phyloP scores from a whole-genome alignment of 129 eudicot genomes.

The Flaveria robusta region DNA sequence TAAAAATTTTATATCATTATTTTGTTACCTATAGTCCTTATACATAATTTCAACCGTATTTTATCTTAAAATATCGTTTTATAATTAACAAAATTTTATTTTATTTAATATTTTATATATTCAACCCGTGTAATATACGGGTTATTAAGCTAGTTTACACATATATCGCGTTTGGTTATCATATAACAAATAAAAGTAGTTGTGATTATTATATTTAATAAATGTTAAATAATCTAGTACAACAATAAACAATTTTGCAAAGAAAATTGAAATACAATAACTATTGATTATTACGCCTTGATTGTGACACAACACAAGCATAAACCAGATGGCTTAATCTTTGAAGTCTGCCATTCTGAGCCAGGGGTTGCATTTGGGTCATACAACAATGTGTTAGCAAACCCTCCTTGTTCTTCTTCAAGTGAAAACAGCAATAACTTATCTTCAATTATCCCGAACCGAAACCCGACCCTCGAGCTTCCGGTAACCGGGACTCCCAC shows the following conservation, averaged over 20 bases:
- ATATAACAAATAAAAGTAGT: too few relatives aligned
- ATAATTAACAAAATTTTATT: too few relatives aligned
- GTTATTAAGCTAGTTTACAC: too few relatives aligned
- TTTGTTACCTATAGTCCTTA: too few relatives aligned
- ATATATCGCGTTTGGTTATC: too few relatives aligned
- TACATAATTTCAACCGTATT: too few relatives aligned
- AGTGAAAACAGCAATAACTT: constrained; percentile 66
- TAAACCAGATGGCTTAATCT: constrained; percentile 71
- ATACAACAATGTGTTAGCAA: constrained; percentile 54
- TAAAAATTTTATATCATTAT: too few relatives aligned
- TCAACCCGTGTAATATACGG: too few relatives aligned
- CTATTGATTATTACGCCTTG: constrained; percentile 52
- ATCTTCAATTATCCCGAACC: constrained; percentile 73
- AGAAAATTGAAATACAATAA: neutral
- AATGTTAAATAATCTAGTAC: neutral
- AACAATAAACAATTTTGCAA: neutral
- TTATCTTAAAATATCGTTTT: too few relatives aligned
- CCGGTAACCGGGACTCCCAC: constrained; percentile 81
- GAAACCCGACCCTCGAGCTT: constrained; percentile 70
- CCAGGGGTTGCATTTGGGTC: constrained; percentile 81
- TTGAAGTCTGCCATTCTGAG: constrained; percentile 70
- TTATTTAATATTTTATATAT: too few relatives aligned
- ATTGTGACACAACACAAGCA: constrained; percentile 83
- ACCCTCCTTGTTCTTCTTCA: constrained; percentile 53
- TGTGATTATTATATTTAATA: neutral